These are phyloP conservation scores for Zygosaccharomyces bisporus DNA, from an alignment of 805 yeast genomes.

Conservation along the genomic window DNA sequence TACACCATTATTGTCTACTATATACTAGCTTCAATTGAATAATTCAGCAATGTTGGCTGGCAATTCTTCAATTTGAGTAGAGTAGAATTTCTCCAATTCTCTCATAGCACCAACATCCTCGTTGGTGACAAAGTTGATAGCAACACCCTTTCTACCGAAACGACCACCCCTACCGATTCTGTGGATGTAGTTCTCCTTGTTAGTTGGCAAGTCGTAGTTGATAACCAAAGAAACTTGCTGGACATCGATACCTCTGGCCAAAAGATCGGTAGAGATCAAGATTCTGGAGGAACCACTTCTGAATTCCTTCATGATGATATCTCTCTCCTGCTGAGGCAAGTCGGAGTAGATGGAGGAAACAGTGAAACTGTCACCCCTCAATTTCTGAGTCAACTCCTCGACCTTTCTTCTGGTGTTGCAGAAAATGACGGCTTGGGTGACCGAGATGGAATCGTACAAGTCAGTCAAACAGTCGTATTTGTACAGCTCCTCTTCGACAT, in stretches of 20 bases:
- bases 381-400: conserved; percentile 79
- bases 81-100: conserved; percentile 71
- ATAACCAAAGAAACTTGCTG: conserved; percentile 96
- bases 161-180: conserved; percentile 98
- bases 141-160: conserved; percentile 98
- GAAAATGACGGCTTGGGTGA: conserved; percentile 96
- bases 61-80: conserved; percentile 71
- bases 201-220: conserved; percentile 89
- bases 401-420: conserved; percentile 97
- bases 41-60: conserved; percentile 67
- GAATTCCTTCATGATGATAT: conserved; percentile 92
- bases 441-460: conserved; percentile 88
- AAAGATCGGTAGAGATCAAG: conserved; percentile 91
- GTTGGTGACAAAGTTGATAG: conserved; percentile 86
- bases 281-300: conserved; percentile 91
- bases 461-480: conserved; percentile 94
- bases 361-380: conserved; percentile 78
- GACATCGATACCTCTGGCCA: conserved; percentile 98
- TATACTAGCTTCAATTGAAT: conserved; percentile 21
- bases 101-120: conserved; percentile 71
- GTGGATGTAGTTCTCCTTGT: conserved; percentile 94
- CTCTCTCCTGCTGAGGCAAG: conserved; percentile 92
- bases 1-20: conserved; percentile 13
- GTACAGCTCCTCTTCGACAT: conserved; percentile 89
- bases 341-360: conserved; percentile 97